Base-by-base conservation (phyloP, 805 yeast genomes). In the Teunomyces atbi region DNA sequence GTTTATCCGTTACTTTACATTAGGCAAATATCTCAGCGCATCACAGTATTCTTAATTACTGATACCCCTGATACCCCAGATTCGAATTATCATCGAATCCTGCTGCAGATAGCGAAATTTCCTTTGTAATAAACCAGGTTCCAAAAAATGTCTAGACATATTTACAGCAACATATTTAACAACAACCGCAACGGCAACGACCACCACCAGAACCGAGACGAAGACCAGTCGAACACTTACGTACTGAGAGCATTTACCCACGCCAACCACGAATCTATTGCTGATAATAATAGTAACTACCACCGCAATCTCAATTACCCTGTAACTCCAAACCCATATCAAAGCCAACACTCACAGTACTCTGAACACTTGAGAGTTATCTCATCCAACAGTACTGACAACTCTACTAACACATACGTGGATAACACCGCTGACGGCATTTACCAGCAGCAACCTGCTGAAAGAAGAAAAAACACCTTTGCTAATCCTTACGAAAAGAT, bases 341-440 rank as follows among this genome's bases (percentile, higher is more conserved):
- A 36, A 8, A 15, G 32, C 13, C 44, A 30, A 10, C 33, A 30
- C 33, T 32, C 47, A 38, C 47, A 39, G 19, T 40, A 45, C 36
- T 38, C 33, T 29, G 32, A 27, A 11, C 41, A 46, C 45, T 34
- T 50, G 12, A 48, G 44, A 16, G 47, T 38, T 20, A 42, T 42
- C 4, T 30, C 42, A 8, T 47, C 54, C n/a, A 40, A 44, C 16
- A 44, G 48, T 28, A 45, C 51, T 1, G 45, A 45, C 20, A 45
- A 49, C 30, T 36, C 39, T 3, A 47, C 49, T 6, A 44, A 42
- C 33, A 50, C 54, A n/a, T 50, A 47, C 35, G 54, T 50, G 12
- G 54, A 50, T 28, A 48, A 34, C 10, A 26, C 34, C 4, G 13
- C 19, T 5, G 45, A 35, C 13, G 27, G 26, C 18, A 27, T 42